phyloP scores from a whole-genome alignment of 805 yeast genomes.

The Suhomyces prunicola region DNA sequence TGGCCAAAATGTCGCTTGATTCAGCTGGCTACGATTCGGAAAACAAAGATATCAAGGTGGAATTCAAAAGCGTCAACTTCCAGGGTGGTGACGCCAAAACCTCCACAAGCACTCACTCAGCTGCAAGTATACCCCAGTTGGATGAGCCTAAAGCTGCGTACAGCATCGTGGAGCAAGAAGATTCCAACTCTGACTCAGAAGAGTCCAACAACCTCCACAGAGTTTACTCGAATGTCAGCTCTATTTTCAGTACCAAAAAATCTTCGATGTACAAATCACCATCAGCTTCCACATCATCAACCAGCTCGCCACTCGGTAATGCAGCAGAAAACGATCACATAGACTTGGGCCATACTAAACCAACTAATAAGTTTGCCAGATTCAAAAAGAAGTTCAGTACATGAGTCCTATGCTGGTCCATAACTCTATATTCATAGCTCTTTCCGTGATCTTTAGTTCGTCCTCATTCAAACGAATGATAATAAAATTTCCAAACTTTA shows the following conservation, averaged over 20 bases:
- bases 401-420: not conserved
- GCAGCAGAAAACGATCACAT: not conserved
- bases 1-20: not conserved
- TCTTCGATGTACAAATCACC: slow-evolving; percentile 1
- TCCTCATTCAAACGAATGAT: not conserved
- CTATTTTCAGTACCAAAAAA: slow-evolving; percentile 25
- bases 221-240: slow-evolving; percentile 25
- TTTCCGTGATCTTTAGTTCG: not conserved
- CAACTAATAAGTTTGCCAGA: slow-evolving; percentile 6
- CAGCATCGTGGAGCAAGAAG: slow-evolving; percentile 4
- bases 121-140: not conserved
- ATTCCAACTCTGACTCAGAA: slow-evolving; percentile 10
- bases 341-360: not conserved
- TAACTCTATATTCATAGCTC: not conserved
- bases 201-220: slow-evolving; percentile 12
- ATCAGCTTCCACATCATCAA: slow-evolving; percentile 2
- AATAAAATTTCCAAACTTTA: not conserved
- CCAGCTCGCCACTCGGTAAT: not conserved
- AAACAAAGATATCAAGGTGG: not conserved
- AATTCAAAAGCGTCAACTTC: slow-evolving; percentile 2
- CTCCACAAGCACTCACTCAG: not conserved
- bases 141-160: not conserved
- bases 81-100: not conserved
- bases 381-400: slow-evolving; percentile 7
- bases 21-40: not conserved